Conservation (phyloP, 1,284 basidiomycete species). For the Sporisorium scitamineum region DNA sequence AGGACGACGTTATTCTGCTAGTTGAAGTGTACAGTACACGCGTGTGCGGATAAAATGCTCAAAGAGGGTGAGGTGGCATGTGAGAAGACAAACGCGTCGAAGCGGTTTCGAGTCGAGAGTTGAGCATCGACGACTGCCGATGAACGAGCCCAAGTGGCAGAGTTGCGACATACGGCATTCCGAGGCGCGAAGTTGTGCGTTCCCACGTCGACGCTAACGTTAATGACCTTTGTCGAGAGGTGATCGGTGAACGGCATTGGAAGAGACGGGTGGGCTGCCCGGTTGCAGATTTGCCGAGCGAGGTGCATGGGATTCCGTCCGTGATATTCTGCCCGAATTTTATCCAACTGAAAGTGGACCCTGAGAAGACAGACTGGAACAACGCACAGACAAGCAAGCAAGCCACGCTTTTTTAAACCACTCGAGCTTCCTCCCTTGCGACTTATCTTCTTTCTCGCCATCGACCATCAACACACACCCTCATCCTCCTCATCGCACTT, state of each 20-base stretch:
- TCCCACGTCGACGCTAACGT: not conserved
- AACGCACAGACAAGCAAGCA: not conserved
- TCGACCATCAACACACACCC: not conserved
- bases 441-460: not conserved
- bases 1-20: no score
- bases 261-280: not conserved
- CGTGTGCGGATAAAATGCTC: constrained; percentile 1
- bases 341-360: not conserved
- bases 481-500: not conserved
- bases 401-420: no score
- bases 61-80: no score
- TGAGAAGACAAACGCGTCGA: no score
- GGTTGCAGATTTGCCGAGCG: not conserved
- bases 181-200: not conserved
- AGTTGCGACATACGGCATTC: not conserved
- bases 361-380: no score
- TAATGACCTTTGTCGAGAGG: no score
- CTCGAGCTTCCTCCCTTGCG: no score
- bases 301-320: not conserved
- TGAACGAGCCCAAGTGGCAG: not conserved
- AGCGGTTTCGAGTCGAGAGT: no score
- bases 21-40: no score
- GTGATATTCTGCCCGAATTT: no score
- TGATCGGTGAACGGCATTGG: no score
- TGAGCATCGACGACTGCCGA: not conserved